These are phyloP conservation scores for Bacterosira constricta DNA, from an alignment of 108 stramenopile genomes.

Conservation along the genomic window DNA sequence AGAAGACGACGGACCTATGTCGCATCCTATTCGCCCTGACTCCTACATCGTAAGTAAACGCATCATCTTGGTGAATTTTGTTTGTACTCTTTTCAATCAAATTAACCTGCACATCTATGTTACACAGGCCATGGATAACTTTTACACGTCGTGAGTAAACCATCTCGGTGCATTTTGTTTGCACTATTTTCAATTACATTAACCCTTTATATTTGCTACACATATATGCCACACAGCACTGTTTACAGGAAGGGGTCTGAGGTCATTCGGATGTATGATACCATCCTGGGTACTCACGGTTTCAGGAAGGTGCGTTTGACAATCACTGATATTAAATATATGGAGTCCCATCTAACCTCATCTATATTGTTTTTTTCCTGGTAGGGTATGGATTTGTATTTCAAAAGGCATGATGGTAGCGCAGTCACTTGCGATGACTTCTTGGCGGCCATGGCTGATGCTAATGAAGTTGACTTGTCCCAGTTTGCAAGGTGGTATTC, in stretches of 20 bases:
- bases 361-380: background rate
- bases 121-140: constrained; percentile 74
- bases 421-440: constrained; percentile 87
- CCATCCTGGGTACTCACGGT: constrained; percentile 63
- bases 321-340: background rate
- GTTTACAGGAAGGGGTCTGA: constrained; percentile 76
- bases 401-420: constrained; percentile 74
- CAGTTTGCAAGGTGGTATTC: constrained; percentile 77
- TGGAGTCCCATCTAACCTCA: constrained; percentile 55
- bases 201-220: constrained; percentile 60
- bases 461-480: constrained; percentile 47
- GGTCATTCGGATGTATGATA: constrained; percentile 80
- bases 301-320: constrained; percentile 52
- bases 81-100: constrained; percentile 8
- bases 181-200: constrained; percentile 25
- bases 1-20: constrained; percentile 68
- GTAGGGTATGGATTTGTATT: constrained; percentile 49
- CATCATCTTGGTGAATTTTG: background rate
- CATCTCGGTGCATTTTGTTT: background rate
- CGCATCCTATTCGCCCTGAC: constrained; percentile 82
- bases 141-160: constrained; percentile 53
- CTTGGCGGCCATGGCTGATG: constrained; percentile 77
- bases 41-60: constrained; percentile 48
- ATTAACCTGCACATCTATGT: constrained; percentile 74
- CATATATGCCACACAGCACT: constrained; percentile 53